A percentile compares a stretch with the other conserved stretches of the same genome.
Evolutionary conservation across 2,329 filamentous ascomycete species (phyloP).

Genomic region (Epichloe aotearoae): DNA sequence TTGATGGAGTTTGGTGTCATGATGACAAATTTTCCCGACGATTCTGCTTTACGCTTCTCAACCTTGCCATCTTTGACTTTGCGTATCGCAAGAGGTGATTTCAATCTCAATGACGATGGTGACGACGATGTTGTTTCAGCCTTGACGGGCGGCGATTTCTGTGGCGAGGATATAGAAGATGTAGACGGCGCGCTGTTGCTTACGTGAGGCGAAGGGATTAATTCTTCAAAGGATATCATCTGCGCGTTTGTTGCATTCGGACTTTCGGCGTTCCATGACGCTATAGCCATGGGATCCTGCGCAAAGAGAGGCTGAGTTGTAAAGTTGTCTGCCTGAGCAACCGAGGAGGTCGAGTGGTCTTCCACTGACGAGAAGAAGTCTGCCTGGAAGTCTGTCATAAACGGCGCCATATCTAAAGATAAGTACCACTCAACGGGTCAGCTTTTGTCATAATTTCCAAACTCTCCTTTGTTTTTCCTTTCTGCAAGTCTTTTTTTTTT

Average conservation of each 20-base stretch:
- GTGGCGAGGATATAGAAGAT: constrained; percentile 15
- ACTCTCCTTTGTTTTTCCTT: too few species aligned
- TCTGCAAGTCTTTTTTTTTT: too few species aligned
- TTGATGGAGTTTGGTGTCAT: constrained; percentile 40
- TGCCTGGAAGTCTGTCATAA: constrained; percentile 19
- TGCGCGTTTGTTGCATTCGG: constrained; percentile 17
- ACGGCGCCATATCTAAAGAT: constrained; percentile 16
- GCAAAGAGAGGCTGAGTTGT: constrained; percentile 27
- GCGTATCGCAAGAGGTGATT: constrained; percentile 23
- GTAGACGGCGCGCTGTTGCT: constrained; percentile 8
- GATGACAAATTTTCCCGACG: constrained; percentile 37
- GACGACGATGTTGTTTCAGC: constrained; percentile 9
- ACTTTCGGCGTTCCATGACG: constrained; percentile 29
- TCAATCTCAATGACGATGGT: constrained; percentile 5
- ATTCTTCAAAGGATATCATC: constrained; percentile 26
- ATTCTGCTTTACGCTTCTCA: constrained; percentile 16
- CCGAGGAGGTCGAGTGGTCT: constrained; percentile 9
- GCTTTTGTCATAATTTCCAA: neutral
- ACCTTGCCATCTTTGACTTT: constrained; percentile 28
- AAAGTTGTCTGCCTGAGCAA: constrained; percentile 10
- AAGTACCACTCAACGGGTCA: neutral
- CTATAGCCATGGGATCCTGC: constrained; percentile 18
- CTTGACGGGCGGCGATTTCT: constrained; percentile 16
- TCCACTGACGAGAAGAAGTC: constrained; percentile 15
- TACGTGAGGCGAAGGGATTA: constrained; percentile 19